Evolutionary conservation across 2,329 filamentous ascomycete species (phyloP).

Genomic region (Apiospora kogelbergensis): DNA sequence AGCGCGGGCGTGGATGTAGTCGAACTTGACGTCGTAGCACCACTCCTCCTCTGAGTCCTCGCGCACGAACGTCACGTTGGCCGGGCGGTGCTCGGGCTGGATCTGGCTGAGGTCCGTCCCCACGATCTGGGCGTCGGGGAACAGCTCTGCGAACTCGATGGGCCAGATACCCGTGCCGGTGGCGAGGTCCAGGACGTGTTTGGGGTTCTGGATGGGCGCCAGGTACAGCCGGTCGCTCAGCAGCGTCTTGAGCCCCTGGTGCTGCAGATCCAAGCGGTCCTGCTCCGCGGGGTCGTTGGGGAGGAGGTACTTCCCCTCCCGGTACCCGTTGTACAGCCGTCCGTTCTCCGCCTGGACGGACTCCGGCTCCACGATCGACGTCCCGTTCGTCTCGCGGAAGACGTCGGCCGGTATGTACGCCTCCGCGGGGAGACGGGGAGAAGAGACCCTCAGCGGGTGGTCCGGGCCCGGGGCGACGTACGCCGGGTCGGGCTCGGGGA

Average conservation of each 20-base stretch:
- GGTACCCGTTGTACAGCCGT: neutral
- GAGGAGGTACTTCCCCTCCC: neutral
- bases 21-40: conserved; percentile 18
- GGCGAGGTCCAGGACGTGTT: conserved; percentile 8
- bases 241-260: neutral
- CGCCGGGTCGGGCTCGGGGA: neutral
- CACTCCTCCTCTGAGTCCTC: conserved; percentile 11
- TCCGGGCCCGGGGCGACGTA: neutral
- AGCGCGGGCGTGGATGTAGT: conserved; percentile 23
- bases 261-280: conserved; percentile 13
- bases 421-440: neutral
- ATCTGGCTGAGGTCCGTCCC: conserved; percentile 12
- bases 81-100: neutral
- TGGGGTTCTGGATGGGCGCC: neutral
- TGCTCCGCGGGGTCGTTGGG: conserved; percentile 17
- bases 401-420: neutral
- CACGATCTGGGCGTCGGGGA: conserved; percentile 2
- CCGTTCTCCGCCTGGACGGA: neutral
- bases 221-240: neutral
- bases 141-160: neutral
- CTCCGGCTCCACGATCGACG: neutral
- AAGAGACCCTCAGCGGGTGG: neutral
- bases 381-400: neutral
- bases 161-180: conserved; percentile 8
- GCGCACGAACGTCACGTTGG: neutral